Base-by-base conservation (phyloP, 108 stramenopile species). In the Fistulifera solaris region DNA sequence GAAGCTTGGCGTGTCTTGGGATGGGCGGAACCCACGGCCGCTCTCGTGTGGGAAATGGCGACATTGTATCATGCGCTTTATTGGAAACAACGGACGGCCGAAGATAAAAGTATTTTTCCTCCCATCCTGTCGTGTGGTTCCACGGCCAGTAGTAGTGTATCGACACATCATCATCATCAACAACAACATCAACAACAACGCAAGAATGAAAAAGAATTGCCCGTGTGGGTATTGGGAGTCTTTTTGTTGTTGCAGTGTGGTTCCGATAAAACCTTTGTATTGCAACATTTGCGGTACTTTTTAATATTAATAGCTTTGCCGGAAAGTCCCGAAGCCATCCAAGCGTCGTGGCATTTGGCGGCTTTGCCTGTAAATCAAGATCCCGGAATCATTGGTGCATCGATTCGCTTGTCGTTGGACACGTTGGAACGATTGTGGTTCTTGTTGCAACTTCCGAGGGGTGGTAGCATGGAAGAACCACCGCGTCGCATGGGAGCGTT, bases 31-130 rank as follows among this genome's bases (percentile, higher is more conserved):
- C 89, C 91, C 4, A 66, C 67, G 23, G 89, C 94, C 0, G 88
- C 85, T n/a, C 68, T 95, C 8, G 93, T 95, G 70, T 95, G 94
- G 94, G 94, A 95, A 70, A 95, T 95, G 91, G 89, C 92, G 24
- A 84, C 83, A 59, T 87, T 95, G 87, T 95, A 86, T 63, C 87
- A 90, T 53, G 83, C 87, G 14, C 60, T 90, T 10, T 86, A 85
- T 61, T 66, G 83, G 47, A 82, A 83, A 22, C 69, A 64, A 13
- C 67, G 83, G 57, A 69, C 68, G 40, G 54, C 68, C 0, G 76
- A 77, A 28, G 67, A 65, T 44, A 46, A 69, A 22, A 43, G 16
- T 1, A 42, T 39, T 22, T 49, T 65, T 21, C 89, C 89, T 12
- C 89, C 89, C 0, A 85, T 91, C 67, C 56, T 91, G 46, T 81